Conservation (phyloP, 2,329 filamentous ascomycete genomes). For the Fusarium sp. region DNA sequence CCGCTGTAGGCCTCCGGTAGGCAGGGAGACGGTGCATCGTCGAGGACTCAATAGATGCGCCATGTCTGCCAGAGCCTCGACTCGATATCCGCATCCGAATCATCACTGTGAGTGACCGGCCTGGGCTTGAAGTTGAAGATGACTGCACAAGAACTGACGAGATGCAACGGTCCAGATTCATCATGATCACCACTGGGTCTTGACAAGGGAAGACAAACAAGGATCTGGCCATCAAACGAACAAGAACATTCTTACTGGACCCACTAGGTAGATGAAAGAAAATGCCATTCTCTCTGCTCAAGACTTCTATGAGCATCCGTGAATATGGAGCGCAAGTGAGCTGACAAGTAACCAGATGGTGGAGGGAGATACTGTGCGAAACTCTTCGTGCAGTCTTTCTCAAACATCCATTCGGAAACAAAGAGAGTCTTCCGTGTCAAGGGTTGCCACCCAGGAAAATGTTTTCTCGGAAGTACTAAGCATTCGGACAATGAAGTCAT, state of each 20-base stretch:
- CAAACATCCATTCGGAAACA: not conserved
- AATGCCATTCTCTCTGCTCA: slow-evolving; percentile 7
- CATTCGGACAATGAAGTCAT: slow-evolving; percentile 26
- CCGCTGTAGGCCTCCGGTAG: slow-evolving; percentile 9
- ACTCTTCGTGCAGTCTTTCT: not conserved
- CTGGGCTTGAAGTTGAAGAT: slow-evolving; percentile 1
- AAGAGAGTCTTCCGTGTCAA: not conserved
- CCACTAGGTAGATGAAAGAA: not conserved
- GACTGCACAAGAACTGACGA: slow-evolving; percentile 4
- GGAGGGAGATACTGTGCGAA: not conserved
- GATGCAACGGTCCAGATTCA: not conserved
- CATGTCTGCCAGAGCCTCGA: slow-evolving; percentile 1
- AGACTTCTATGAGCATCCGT: slow-evolving; percentile 15
- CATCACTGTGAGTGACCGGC: not conserved
- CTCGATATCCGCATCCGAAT: not conserved
- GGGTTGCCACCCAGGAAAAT: not conserved
- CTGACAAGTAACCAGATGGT: not conserved
- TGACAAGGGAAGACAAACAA: not conserved
- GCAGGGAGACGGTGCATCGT: slow-evolving; percentile 20
- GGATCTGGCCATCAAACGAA: not conserved
- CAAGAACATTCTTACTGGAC: not conserved
- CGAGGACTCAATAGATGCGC: not conserved
- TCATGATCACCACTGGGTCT: not conserved
- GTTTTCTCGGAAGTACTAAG: slow-evolving; percentile 1
- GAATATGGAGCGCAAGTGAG: not conserved